Base-by-base conservation (phyloP, 2,329 filamentous ascomycete genomes). In the Coniochaeta sp. region DNA sequence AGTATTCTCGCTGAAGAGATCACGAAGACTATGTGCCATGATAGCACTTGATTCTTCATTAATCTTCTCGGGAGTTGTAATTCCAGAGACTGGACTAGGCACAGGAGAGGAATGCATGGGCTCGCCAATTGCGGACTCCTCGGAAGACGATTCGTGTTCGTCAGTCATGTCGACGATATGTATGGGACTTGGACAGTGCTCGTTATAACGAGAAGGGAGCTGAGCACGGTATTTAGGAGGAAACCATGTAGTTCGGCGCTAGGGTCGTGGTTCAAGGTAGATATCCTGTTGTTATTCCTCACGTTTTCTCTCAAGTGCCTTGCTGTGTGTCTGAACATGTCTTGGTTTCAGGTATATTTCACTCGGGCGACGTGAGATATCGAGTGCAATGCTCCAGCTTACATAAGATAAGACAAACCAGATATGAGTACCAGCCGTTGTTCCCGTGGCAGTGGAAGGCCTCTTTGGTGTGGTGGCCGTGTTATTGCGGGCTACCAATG, bases 1-100 rank as follows among this genome's bases (percentile, higher is more conserved):
- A 5, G 34, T 58, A 33, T 60, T 59, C 28, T 63, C 62, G 3
- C 55, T 34, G 43, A 55, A 63, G 28, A 63, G 36, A 3, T 57
- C 58, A 22, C 43, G 55, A 40, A 63, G 58, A 2, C 7, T 9
- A 26, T 1, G 2, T 26, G 43, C 33, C n/a, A 24, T 40, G 16
- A 0, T 40, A 28, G 19, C 17, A 24, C 6, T 28, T 6, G 1
- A 12, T 7, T 14, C 28, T 52, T 52, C 1, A 28, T 7, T 4
- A 22, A 12, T 17, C 36, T n/a, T 8, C 19, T 43, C 56, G 17
- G 28, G 56, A 40, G n/a, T 31, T 2, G 34, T 31, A 6, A 52
- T n/a, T 9, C 24, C 47, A 16, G 47, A 52, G 14, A 31, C 24
- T 17, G 47, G 47, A 28, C 47, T 52, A 7, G 24, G 16, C 26